These are phyloP conservation scores for Paecilomyces dactylethromorphus DNA, from an alignment of 2,329 filamentous ascomycete species.

Conservation along the genomic window DNA sequence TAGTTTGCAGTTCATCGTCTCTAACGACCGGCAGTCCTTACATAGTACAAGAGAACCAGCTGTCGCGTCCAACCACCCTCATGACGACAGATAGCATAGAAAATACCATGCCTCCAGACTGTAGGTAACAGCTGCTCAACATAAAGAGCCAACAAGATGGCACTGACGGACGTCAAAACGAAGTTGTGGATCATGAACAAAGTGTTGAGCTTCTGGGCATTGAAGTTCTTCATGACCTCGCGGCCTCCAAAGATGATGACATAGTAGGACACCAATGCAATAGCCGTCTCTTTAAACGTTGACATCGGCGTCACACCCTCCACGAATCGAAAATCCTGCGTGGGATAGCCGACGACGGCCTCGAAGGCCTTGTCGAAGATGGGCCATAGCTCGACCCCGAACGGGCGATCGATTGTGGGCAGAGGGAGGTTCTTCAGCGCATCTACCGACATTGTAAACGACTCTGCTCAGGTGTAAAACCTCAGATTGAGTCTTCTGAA, in stretches of 20 bases:
- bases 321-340: conserved; percentile 78
- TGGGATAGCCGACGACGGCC: conserved; percentile 69
- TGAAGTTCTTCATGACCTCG: conserved; percentile 81
- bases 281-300: conserved; percentile 73
- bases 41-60: conserved; percentile 92
- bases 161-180: conserved; percentile 81
- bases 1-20: conserved; percentile 20
- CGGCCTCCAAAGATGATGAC: conserved; percentile 86
- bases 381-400: conserved; percentile 87
- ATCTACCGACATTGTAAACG: conserved; percentile 42
- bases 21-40: conserved; percentile 46
- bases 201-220: conserved; percentile 77
- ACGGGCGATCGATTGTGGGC: conserved; percentile 84
- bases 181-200: conserved; percentile 97
- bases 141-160: conserved; percentile 72
- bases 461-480: conserved; percentile 1
- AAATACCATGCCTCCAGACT: conserved; percentile 71
- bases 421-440: conserved; percentile 48
- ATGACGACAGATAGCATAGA: conserved; percentile 72
- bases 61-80: conserved; percentile 90
- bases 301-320: conserved; percentile 81
- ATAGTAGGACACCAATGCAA: conserved; percentile 85
- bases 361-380: conserved; percentile 86
- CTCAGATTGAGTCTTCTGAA: not conserved
- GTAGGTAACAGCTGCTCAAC: conserved; percentile 86